phyloP scores from a whole-genome alignment of 768 basidiomycete species.

The Boletus rex-veris region DNA sequence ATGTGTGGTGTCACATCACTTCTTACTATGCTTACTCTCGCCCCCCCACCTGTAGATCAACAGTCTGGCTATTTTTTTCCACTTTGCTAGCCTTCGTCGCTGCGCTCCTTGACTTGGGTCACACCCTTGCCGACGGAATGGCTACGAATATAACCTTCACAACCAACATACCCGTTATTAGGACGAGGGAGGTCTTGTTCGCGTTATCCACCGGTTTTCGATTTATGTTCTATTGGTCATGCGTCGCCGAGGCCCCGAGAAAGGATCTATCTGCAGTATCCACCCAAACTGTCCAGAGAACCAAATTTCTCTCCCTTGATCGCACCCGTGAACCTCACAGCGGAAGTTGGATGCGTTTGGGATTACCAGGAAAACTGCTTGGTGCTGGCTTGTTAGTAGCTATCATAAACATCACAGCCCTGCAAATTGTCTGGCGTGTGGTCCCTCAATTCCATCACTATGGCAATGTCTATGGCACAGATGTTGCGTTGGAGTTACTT shows the following conservation, averaged over 20 bases:
- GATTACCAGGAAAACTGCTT: constrained; percentile 48
- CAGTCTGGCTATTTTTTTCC: constrained; percentile 53
- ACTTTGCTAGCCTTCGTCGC: constrained; percentile 59
- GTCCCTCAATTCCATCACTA: constrained; percentile 34
- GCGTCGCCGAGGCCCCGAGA: constrained; percentile 57
- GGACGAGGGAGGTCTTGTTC: constrained; percentile 56
- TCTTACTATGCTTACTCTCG: background rate
- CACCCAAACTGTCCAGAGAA: constrained; percentile 5
- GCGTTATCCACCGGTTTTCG: constrained; percentile 56
- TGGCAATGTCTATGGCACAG: constrained; percentile 53
- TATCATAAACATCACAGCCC: constrained; percentile 44
- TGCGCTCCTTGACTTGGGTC: constrained; percentile 58
- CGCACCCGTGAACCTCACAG: constrained; percentile 39
- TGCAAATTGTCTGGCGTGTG: constrained; percentile 66
- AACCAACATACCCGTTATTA: constrained; percentile 35
- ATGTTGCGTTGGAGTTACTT: constrained; percentile 55
- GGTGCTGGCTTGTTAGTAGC: constrained; percentile 49
- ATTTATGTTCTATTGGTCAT: constrained; percentile 67
- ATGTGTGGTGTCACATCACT: background rate
- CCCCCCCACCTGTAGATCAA: constrained; percentile 32
- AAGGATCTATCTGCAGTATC: constrained; percentile 27
- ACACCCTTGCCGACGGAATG: constrained; percentile 44
- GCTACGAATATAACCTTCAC: constrained; percentile 21
- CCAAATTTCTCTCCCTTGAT: constrained; percentile 16
- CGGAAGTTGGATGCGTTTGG: constrained; percentile 67